Base-by-base conservation (phyloP, 257 asterid species). In the Solanum corneliomulleri region DNA sequence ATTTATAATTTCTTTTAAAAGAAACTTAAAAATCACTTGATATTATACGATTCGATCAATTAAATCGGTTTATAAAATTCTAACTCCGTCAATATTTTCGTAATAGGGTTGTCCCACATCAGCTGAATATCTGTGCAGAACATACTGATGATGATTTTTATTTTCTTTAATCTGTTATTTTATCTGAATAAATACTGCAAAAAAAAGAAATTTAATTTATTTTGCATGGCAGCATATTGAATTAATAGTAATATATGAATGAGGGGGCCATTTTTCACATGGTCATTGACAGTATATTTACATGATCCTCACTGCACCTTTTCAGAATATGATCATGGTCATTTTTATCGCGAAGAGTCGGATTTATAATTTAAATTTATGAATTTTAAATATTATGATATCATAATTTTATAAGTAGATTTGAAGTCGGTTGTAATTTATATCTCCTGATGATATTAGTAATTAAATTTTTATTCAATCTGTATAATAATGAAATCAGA, bases 231-330 rank as follows among this genome's bases (percentile, higher is more conserved):
- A 81, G 45, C 20, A 81, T 49, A 81, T 81, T 78, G 42, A 78
- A 27, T 37, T 37, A 37, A 72, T 81, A 4, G 85, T 18, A 7
- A 33, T 42, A 81, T 81, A 29, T 29, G 69, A 49, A 80, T 37
- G 85, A 49, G 85, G 85, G 85, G 85, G 85, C 85, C 85, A 80
- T 47, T 80, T 80, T 29, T 49, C 85, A 81, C 85, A 81, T 49
- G 85, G 69, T 81, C 69, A 49, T 81, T 81, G 85, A 49, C 85
- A 81, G 85, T 47, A 42, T 76, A 76, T 42, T 23, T 76, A 75
- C n/a, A 70, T 72, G 5, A 72, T 37, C 29, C 75, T 23, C 29
- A 72, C 47, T 72, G 81, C 41, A 42, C 35, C 35, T 77, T n/a
- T 77, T n/a, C 60, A 44, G 83, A 44, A 15, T 20, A 44, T 44